A percentile compares a stretch with the other conserved stretches of the same genome.
Evolutionary conservation across 2,329 filamentous ascomycete genomes (phyloP).

Genomic region (Trichoderma asperellum): DNA sequence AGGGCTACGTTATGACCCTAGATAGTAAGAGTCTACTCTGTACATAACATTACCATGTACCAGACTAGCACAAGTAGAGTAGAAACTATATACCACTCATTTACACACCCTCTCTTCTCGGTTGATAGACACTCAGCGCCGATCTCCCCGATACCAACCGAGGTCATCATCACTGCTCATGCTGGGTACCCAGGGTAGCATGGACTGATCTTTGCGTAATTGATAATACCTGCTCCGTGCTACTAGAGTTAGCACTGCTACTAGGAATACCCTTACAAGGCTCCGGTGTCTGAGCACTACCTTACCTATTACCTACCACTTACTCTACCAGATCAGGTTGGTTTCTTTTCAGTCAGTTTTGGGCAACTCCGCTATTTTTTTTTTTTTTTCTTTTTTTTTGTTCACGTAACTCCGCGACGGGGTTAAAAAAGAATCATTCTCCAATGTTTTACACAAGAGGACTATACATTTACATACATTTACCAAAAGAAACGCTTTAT

Average conservation of each 20-base stretch:
- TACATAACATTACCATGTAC: background rate
- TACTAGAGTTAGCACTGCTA: background rate
- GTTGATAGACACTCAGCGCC: conserved; percentile 1
- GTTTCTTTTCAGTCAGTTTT: background rate
- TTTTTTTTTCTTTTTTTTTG: background rate
- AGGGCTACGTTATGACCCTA: background rate
- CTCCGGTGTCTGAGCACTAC: background rate
- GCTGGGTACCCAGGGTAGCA: background rate
- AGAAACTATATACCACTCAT: conserved; percentile 6
- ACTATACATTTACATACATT: too few relatives aligned
- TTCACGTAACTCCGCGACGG: background rate
- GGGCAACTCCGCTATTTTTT: conserved; percentile 3
- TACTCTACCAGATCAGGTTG: background rate
- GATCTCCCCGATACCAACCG: conserved; percentile 16
- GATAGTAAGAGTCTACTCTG: background rate
- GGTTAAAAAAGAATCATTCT: background rate
- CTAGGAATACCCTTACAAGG: background rate
- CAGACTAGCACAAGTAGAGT: background rate
- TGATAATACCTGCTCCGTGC: background rate
- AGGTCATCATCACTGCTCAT: background rate
- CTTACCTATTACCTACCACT: background rate
- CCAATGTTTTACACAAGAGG: too few relatives aligned
- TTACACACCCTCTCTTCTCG: background rate
- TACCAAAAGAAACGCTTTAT: too few relatives aligned
- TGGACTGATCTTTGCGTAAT: background rate